A percentile compares a stretch with the other conserved stretches of the same genome.
Conservation (phyloP, 345 rosid species). For the Angophora floribunda region DNA sequence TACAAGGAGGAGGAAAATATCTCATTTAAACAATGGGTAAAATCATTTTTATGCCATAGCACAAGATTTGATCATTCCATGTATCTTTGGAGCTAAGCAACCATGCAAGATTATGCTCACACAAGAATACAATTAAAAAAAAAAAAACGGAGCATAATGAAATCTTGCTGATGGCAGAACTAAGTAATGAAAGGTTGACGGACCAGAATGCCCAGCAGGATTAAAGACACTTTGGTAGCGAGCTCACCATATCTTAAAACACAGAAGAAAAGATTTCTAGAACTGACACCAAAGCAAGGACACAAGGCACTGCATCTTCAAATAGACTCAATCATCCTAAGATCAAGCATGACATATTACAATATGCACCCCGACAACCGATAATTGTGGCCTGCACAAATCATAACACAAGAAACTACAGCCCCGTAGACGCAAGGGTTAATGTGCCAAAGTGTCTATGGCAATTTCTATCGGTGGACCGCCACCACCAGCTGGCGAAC, state of each 20-base stretch:
- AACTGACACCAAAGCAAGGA: background rate
- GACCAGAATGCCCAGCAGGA: background rate
- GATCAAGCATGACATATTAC: background rate
- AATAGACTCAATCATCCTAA: background rate
- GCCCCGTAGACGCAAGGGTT: background rate
- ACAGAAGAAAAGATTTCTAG: background rate
- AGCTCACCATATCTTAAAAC: background rate
- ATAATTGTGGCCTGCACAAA: background rate
- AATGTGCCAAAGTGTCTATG: background rate
- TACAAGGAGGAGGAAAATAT: constrained; percentile 4
- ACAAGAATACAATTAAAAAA: background rate
- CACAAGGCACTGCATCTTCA: background rate
- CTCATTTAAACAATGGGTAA: background rate
- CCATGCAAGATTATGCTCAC: background rate
- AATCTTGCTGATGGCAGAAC: background rate
- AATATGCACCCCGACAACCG: background rate
- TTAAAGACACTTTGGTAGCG: background rate
- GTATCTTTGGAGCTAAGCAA: background rate
- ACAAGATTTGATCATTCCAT: background rate
- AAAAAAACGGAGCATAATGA: background rate
- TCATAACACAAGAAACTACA: background rate
- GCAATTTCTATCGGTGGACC: background rate
- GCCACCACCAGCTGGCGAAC: background rate
- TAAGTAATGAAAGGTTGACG: background rate
- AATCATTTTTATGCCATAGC: background rate